phyloP scores from a whole-genome alignment of 2,329 filamentous ascomycete species.

The Ceratocystiopsis brevicomis region DNA sequence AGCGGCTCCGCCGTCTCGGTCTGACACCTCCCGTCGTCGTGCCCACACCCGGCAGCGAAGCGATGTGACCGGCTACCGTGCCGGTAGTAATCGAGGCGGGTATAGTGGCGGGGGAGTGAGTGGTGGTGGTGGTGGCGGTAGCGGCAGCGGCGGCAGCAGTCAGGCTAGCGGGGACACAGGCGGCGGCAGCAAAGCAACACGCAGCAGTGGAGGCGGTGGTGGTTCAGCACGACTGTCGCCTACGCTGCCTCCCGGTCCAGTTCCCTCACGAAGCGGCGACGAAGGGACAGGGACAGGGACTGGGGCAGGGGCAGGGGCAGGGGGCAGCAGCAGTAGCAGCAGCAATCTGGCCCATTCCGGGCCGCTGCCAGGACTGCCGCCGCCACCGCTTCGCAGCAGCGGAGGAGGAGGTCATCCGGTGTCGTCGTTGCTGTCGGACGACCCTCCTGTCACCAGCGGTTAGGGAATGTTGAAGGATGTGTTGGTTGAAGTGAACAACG shows the following conservation, averaged over 20 bases:
- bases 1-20: no score
- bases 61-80: conserved; percentile 35
- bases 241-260: no score
- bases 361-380: neutral
- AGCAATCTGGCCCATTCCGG: neutral
- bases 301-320: no score
- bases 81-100: conserved; percentile 6
- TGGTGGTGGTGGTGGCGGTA: conserved; percentile 7
- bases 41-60: conserved; percentile 47
- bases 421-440: conserved; percentile 25
- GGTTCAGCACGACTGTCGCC: no score
- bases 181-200: conserved; percentile 9
- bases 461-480: conserved; percentile 4
- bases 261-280: neutral
- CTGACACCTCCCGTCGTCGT: conserved; percentile 26
- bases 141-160: conserved; percentile 11
- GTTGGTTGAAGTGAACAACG: no score
- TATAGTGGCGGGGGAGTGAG: conserved; percentile 15
- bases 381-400: conserved; percentile 6
- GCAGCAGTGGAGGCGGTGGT: neutral
- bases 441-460: conserved; percentile 14
- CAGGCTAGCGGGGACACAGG: conserved; percentile 9
- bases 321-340: conserved; percentile 6
- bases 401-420: conserved; percentile 22
- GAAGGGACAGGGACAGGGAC: no score